A percentile compares a stretch with the other conserved stretches of the same genome.
Conservation (phyloP, 495 filamentous ascomycete species). For the Lepraria neglecta region DNA sequence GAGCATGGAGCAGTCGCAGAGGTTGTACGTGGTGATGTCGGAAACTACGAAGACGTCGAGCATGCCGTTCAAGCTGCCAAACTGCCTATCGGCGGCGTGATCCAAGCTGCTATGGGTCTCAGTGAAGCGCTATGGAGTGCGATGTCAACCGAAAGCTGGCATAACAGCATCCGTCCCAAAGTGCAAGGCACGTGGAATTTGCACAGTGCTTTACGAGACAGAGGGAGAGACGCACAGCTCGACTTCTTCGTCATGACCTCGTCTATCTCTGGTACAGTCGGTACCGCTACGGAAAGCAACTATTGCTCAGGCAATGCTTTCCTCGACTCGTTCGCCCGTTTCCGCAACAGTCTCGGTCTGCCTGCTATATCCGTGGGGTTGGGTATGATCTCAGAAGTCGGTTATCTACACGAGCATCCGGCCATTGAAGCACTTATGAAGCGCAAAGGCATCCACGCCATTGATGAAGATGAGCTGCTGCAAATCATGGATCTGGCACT, state of each 20-base stretch:
- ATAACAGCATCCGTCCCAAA: slow-evolving; percentile 27
- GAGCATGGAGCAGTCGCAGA: slow-evolving; percentile 26
- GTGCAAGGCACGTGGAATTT: slow-evolving; percentile 25
- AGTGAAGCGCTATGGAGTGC: slow-evolving; percentile 11
- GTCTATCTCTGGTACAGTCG: slow-evolving; percentile 20
- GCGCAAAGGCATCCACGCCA: slow-evolving; percentile 31
- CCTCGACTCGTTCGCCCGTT: slow-evolving; percentile 30
- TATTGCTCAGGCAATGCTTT: slow-evolving; percentile 26
- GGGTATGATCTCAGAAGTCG: slow-evolving; percentile 30
- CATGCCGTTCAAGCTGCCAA: slow-evolving; percentile 27
- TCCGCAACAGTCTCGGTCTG: slow-evolving; percentile 18
- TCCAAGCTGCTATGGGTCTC: slow-evolving; percentile 22
- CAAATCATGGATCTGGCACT: slow-evolving; percentile 29
- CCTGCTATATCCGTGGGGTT: slow-evolving; percentile 24
- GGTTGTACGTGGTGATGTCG: slow-evolving; percentile 33
- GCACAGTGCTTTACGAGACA: slow-evolving; percentile 25
- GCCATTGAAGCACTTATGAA: slow-evolving; percentile 33
- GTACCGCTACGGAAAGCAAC: slow-evolving; percentile 21
- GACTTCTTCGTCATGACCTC: slow-evolving; percentile 29
- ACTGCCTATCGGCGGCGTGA: slow-evolving; percentile 16
- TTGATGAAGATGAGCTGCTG: slow-evolving; percentile 36
- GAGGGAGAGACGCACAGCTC: slow-evolving; percentile 4
- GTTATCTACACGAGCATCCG: slow-evolving; percentile 35
- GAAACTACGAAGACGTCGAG: background rate
- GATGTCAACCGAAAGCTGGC: slow-evolving; percentile 15